Conservation (phyloP, 140 eudicot species). For the Flaveria floridana region DNA sequence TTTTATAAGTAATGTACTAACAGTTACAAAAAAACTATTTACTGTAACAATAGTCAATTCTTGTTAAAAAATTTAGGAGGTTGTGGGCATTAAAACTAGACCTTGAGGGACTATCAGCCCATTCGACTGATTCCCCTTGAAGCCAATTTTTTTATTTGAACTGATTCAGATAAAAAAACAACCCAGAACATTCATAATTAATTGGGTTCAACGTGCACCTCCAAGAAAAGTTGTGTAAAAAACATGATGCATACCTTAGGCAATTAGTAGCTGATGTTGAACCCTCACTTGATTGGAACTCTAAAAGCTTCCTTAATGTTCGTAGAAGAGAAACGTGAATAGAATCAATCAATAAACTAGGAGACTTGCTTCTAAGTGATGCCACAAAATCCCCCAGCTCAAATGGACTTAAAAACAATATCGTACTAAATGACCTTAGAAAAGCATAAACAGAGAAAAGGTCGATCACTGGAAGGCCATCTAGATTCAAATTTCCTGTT, state of each 20-base stretch:
- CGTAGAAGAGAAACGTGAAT: conserved; percentile 77
- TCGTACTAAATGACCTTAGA: conserved; percentile 81
- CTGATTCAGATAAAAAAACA: neutral
- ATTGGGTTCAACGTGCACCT: neutral
- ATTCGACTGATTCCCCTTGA: neutral
- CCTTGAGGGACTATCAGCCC: conserved; percentile 7
- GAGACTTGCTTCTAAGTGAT: conserved; percentile 57
- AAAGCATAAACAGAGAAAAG: conserved; percentile 82
- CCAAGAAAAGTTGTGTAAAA: neutral
- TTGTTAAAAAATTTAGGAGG: neutral
- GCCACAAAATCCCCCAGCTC: conserved; percentile 80
- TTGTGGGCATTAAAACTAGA: neutral
- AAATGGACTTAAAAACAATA: conserved; percentile 82
- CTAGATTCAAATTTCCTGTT: conserved; percentile 52
- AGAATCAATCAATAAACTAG: conserved; percentile 65
- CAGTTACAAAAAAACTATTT: neutral
- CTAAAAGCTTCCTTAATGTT: conserved; percentile 66
- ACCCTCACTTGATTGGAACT: conserved; percentile 63
- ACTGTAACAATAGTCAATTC: neutral
- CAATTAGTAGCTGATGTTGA: conserved; percentile 61
- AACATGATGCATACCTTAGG: conserved; percentile 59
- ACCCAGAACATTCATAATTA: neutral
- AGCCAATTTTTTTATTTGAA: neutral
- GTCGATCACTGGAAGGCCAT: conserved; percentile 59
- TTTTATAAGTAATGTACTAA: neutral